phyloP scores from a whole-genome alignment of 371 early-diverging fungal genomes.

The Mucor velutinosus region DNA sequence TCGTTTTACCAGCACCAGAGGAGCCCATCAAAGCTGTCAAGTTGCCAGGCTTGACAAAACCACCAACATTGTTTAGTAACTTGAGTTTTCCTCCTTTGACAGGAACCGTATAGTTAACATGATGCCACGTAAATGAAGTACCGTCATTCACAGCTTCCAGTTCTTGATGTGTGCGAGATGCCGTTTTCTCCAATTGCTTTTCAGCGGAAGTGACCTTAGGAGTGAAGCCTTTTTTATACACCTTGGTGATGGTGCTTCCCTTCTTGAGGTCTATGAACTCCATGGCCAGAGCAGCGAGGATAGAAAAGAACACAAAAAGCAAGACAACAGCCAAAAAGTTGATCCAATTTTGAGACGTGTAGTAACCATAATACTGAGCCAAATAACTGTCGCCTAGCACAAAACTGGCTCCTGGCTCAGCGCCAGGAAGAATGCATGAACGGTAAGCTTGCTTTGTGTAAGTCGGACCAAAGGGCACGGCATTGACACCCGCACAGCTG shows the following conservation, averaged over 20 bases:
- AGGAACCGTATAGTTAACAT: constrained; percentile 59
- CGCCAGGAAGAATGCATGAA: constrained; percentile 57
- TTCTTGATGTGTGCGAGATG: constrained; percentile 29
- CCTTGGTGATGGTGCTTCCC: constrained; percentile 49
- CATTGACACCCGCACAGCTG: constrained; percentile 44
- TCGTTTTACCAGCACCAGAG: constrained; percentile 90
- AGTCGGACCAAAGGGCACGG: constrained; percentile 44
- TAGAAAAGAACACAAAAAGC: constrained; percentile 51
- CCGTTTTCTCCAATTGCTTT: constrained; percentile 36
- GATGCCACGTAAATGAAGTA: constrained; percentile 60
- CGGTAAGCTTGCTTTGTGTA: constrained; percentile 54
- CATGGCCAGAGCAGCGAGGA: constrained; percentile 44
- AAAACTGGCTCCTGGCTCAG: constrained; percentile 42
- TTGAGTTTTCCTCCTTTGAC: constrained; percentile 56
- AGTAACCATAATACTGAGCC: background rate
- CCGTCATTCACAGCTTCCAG: constrained; percentile 43
- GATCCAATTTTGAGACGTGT: constrained; percentile 46
- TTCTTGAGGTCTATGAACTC: constrained; percentile 50
- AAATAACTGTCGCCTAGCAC: constrained; percentile 61
- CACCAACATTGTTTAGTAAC: constrained; percentile 52
- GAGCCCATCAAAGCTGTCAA: constrained; percentile 88
- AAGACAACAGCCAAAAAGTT: constrained; percentile 52
- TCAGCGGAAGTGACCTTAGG: constrained; percentile 27
- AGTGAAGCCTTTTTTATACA: constrained; percentile 45
- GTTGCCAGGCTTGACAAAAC: constrained; percentile 60